Conservation (phyloP, 1,284 basidiomycete species). For the Sporisorium scitamineum region DNA sequence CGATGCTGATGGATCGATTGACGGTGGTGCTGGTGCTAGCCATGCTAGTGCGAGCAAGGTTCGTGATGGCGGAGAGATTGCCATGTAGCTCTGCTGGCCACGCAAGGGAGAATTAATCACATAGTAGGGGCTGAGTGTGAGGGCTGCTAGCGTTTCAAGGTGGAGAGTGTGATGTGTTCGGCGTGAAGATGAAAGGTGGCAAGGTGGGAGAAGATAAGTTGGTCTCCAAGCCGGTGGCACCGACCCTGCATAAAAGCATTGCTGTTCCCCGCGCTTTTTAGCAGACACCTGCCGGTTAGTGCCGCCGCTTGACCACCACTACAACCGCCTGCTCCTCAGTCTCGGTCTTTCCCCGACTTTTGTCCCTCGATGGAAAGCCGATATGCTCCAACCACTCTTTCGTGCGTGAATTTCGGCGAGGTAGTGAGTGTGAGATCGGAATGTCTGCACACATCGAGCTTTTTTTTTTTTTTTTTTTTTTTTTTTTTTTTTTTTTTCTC, state of each 20-base stretch:
- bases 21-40: background rate
- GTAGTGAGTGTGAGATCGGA: conserved; percentile 5
- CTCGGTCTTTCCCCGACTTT: no score
- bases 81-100: background rate
- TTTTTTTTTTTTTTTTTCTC: background rate
- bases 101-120: conserved; percentile 1
- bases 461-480: background rate
- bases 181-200: background rate
- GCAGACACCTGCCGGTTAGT: conserved; percentile 10
- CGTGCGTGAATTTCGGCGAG: background rate
- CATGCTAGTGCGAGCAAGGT: conserved; percentile 13
- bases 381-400: background rate
- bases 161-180: background rate
- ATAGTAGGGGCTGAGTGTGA: conserved; percentile 8
- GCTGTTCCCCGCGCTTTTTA: background rate
- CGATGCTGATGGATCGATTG: background rate
- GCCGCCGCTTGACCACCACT: background rate
- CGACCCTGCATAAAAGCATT: conserved; percentile 3
- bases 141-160: background rate
- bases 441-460: background rate
- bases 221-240: background rate
- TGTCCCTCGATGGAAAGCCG: background rate
- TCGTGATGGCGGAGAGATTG: background rate
- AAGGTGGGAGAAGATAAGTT: background rate
- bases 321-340: background rate